Conservation (phyloP, 495 filamentous ascomycete genomes). For the Parathielavia hyrcaniae region DNA sequence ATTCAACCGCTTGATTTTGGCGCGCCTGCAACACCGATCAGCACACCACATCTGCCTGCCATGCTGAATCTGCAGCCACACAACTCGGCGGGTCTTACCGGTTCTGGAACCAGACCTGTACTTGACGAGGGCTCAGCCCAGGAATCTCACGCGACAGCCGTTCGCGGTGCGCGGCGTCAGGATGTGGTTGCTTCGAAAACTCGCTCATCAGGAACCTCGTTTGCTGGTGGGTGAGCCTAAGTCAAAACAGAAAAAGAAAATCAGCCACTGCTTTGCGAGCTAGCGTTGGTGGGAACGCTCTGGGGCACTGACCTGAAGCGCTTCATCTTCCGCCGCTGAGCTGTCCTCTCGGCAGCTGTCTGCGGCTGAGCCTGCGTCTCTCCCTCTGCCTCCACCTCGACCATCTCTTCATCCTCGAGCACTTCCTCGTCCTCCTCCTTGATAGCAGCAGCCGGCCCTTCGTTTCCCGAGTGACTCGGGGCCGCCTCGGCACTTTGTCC, state of each 20-base stretch:
- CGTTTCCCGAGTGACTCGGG: constrained; percentile 32
- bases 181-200: constrained; percentile 91
- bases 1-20: constrained; percentile 90
- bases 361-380: constrained; percentile 47
- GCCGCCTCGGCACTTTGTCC: constrained; percentile 33
- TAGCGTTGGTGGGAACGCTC: not conserved
- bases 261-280: constrained; percentile 25
- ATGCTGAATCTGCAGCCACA: not conserved
- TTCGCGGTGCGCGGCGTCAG: constrained; percentile 88
- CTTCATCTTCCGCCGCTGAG: constrained; percentile 91
- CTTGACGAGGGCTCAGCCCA: constrained; percentile 85
- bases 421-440: constrained; percentile 54
- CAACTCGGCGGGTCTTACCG: constrained; percentile 51
- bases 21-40: constrained; percentile 54
- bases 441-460: constrained; percentile 37
- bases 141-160: constrained; percentile 87
- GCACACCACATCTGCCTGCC: constrained; percentile 13
- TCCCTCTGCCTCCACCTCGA: constrained; percentile 41
- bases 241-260: too few relatives aligned
- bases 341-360: constrained; percentile 63
- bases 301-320: constrained; percentile 63
- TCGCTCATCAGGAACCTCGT: constrained; percentile 96
- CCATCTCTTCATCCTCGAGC: constrained; percentile 46
- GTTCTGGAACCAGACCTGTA: constrained; percentile 99
- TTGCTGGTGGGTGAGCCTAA: constrained; percentile 90